Conservation (phyloP, 1,284 basidiomycete genomes). For the Pseudozyma thailandica region DNA sequence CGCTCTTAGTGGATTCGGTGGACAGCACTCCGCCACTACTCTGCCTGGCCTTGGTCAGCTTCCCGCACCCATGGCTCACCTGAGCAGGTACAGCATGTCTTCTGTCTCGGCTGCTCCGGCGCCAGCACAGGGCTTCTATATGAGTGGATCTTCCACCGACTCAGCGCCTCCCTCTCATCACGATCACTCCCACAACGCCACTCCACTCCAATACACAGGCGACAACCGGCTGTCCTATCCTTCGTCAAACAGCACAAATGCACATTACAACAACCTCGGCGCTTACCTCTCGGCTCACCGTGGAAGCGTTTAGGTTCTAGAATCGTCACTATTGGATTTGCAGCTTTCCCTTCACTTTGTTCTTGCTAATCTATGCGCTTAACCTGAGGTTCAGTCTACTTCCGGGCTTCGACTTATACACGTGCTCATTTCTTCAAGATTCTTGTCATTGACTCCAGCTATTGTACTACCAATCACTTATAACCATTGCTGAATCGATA, state of each 20-base stretch:
- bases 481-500: background rate
- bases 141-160: conserved; percentile 13
- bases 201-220: conserved; percentile 20
- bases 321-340: background rate
- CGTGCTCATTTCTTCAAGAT: background rate
- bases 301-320: conserved; percentile 34
- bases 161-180: conserved; percentile 11
- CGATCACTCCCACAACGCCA: conserved; percentile 11
- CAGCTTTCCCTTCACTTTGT: background rate
- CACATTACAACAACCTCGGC: conserved; percentile 28
- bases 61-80: conserved; percentile 23
- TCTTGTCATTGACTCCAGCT: background rate
- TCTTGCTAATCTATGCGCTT: background rate
- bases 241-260: conserved; percentile 5
- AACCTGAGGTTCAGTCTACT: background rate
- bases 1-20: conserved; percentile 18
- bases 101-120: conserved; percentile 22
- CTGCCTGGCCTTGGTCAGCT: conserved; percentile 20
- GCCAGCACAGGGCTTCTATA: conserved; percentile 14
- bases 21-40: conserved; percentile 8
- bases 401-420: background rate
- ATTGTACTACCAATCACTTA: background rate
- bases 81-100: conserved; percentile 45
- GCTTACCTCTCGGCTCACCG: conserved; percentile 57
- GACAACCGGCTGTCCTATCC: conserved; percentile 17